A percentile compares a stretch with the other conserved stretches of the same genome.
Conservation (phyloP, 306 rosid genomes). For the Betula pendula region DNA sequence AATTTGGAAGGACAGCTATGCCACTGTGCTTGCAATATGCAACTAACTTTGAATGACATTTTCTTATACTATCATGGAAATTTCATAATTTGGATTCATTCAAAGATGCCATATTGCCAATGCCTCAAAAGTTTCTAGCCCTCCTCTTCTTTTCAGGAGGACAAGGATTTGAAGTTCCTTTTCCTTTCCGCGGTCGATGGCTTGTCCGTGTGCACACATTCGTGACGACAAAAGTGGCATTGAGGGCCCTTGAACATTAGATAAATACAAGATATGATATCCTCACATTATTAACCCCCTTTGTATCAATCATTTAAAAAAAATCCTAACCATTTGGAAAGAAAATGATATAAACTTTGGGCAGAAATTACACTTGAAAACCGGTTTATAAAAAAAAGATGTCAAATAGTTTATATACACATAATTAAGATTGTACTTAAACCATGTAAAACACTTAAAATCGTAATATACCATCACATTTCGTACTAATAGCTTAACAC, state of each 20-base stretch:
- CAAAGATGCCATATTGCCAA: slow-evolving; percentile 19
- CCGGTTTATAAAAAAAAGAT: too few relatives aligned
- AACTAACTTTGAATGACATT: neutral
- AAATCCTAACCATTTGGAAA: too few relatives aligned
- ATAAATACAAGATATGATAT: slow-evolving; percentile 7
- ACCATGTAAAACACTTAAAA: too few relatives aligned
- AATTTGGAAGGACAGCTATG: neutral
- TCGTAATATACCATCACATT: too few relatives aligned
- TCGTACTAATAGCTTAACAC: too few relatives aligned
- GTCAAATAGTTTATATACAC: too few relatives aligned
- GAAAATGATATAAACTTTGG: too few relatives aligned
- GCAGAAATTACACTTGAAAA: too few relatives aligned
- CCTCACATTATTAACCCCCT: neutral
- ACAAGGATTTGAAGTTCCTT: slow-evolving; percentile 27
- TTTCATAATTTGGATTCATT: neutral
- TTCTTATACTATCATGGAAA: neutral
- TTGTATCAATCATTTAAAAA: neutral
- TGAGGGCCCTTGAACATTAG: slow-evolving; percentile 26
- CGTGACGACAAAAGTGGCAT: slow-evolving; percentile 32
- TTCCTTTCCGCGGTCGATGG: slow-evolving; percentile 17
- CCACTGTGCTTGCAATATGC: neutral
- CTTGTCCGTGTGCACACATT: slow-evolving; percentile 36
- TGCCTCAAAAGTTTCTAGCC: slow-evolving; percentile 4
- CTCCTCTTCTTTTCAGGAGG: slow-evolving; percentile 34
- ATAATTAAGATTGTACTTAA: too few relatives aligned